A percentile compares a stretch with the other conserved stretches of the same genome.
Conservation (phyloP, 2,329 filamentous ascomycete genomes). For the Ophiobolus disseminans region DNA sequence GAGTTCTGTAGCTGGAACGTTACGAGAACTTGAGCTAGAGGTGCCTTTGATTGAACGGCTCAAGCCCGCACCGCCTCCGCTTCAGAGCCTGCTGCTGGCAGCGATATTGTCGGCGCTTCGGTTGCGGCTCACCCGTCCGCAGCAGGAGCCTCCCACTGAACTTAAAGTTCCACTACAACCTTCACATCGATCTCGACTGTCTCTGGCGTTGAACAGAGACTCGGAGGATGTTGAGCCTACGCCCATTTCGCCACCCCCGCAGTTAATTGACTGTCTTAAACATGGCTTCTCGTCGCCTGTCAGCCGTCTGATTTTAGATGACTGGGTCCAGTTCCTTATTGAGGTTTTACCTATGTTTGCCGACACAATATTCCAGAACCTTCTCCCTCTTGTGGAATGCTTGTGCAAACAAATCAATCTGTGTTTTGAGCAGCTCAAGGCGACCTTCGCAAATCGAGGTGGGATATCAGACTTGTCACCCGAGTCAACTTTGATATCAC, state of each 20-base stretch:
- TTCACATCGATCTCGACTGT: conserved; percentile 40
- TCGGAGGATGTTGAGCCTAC: conserved; percentile 44
- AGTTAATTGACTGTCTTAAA: conserved; percentile 83
- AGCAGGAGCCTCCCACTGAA: conserved; percentile 30
- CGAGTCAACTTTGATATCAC: conserved; percentile 78
- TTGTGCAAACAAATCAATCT: conserved; percentile 78
- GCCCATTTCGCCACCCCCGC: conserved; percentile 64
- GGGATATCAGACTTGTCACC: conserved; percentile 52
- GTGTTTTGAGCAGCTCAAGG: conserved; percentile 75
- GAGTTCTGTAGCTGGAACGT: conserved; percentile 65
- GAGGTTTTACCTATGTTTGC: conserved; percentile 86
- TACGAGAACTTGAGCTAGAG: conserved; percentile 73
- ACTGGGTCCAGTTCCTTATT: conserved; percentile 86
- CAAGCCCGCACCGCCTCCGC: conserved; percentile 63
- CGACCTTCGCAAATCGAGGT: conserved; percentile 61
- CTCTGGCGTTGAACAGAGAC: conserved; percentile 36
- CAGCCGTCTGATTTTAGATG: conserved; percentile 81
- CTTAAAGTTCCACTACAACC: conserved; percentile 23
- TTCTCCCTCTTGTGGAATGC: conserved; percentile 90
- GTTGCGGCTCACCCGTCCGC: conserved; percentile 54
- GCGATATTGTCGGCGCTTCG: conserved; percentile 78
- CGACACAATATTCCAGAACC: conserved; percentile 83
- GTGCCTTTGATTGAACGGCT: conserved; percentile 73
- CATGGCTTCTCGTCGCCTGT: conserved; percentile 77
- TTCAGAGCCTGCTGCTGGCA: conserved; percentile 80